Evolutionary conservation across 2,329 filamentous ascomycete genomes (phyloP).

Genomic region (Monascus ruber): DNA sequence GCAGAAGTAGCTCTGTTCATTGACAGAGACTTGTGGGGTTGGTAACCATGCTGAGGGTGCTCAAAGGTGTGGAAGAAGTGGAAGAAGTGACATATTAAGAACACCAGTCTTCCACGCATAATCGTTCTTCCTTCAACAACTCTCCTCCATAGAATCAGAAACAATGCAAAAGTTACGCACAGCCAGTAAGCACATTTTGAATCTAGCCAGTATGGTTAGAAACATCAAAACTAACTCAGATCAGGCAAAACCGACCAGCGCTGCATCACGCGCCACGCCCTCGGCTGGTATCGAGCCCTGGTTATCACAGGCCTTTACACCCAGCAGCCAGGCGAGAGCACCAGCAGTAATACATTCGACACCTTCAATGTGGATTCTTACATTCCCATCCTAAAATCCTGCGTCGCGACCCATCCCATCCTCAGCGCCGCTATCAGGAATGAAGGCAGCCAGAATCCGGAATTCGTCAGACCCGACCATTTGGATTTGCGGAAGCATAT

Average conservation of each 20-base stretch:
- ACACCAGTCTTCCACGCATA: too few relatives aligned
- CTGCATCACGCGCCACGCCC: constrained; percentile 4
- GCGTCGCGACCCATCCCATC: constrained; percentile 2
- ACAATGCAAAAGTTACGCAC: background rate
- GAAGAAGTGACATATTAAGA: too few relatives aligned
- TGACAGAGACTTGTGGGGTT: too few relatives aligned
- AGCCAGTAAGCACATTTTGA: background rate
- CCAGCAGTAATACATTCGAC: background rate
- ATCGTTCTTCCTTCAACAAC: too few relatives aligned
- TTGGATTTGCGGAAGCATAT: constrained; percentile 1
- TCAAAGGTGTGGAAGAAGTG: too few relatives aligned
- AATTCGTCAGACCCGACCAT: background rate
- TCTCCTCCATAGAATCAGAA: background rate
- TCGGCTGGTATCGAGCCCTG: constrained; percentile 3
- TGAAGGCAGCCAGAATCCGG: constrained; percentile 1
- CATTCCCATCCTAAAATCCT: constrained; percentile 3
- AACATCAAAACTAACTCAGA: background rate
- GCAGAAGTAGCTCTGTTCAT: too few relatives aligned
- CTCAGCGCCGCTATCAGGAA: constrained; percentile 1
- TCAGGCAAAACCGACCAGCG: constrained; percentile 4
- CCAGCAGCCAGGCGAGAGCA: background rate
- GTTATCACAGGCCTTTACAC: constrained; percentile 2
- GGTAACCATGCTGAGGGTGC: too few relatives aligned
- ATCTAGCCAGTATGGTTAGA: background rate
- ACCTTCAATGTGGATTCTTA: background rate